A percentile compares a stretch with the other conserved stretches of the same genome.
Evolutionary conservation across 73 alveolate genomes (phyloP).

Genomic region (Blepharisma stoltei): DNA sequence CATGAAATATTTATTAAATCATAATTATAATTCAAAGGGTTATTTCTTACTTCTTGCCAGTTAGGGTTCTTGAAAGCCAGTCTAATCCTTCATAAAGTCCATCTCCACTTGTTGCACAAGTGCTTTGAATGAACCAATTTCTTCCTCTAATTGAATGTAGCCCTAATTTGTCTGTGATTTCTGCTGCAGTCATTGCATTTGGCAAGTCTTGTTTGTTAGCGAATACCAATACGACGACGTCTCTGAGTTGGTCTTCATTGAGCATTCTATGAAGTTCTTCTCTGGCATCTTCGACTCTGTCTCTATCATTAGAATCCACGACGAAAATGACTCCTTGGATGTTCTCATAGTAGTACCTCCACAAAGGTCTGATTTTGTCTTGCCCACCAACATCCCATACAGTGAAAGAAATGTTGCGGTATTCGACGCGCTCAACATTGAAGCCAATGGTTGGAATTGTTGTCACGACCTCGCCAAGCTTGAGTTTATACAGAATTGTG

Average conservation of each 20-base stretch:
- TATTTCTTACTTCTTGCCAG: too few species aligned
- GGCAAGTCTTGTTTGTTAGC: slow-evolving; percentile 97
- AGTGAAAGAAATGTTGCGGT: slow-evolving; percentile 81
- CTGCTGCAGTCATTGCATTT: slow-evolving; percentile 78
- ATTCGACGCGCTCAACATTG: slow-evolving; percentile 91
- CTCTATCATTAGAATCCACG: slow-evolving; percentile 93
- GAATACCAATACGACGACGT: slow-evolving; percentile 80
- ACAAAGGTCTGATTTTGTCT: slow-evolving; percentile 88
- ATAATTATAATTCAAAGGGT: too few species aligned
- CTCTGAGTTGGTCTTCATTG: slow-evolving; percentile 84
- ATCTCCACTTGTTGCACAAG: slow-evolving; percentile 95
- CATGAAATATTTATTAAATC: too few species aligned
- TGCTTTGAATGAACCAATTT: slow-evolving; percentile 92
- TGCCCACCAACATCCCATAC: slow-evolving; percentile 98
- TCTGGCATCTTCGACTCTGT: slow-evolving; percentile 88
- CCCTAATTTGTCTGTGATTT: slow-evolving; percentile 71
- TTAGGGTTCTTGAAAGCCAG: slow-evolving; percentile 54
- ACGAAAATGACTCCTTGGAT: slow-evolving; percentile 92
- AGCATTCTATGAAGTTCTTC: slow-evolving; percentile 85
- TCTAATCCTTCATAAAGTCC: slow-evolving; percentile 96
- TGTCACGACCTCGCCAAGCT: slow-evolving; percentile 88
- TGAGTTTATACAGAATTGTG: slow-evolving; percentile 88
- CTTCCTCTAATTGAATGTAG: slow-evolving; percentile 80
- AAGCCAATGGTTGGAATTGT: slow-evolving; percentile 94
- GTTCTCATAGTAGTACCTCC: slow-evolving; percentile 93